Conservation (phyloP, 495 filamentous ascomycete genomes). For the Parathielavia appendiculata region DNA sequence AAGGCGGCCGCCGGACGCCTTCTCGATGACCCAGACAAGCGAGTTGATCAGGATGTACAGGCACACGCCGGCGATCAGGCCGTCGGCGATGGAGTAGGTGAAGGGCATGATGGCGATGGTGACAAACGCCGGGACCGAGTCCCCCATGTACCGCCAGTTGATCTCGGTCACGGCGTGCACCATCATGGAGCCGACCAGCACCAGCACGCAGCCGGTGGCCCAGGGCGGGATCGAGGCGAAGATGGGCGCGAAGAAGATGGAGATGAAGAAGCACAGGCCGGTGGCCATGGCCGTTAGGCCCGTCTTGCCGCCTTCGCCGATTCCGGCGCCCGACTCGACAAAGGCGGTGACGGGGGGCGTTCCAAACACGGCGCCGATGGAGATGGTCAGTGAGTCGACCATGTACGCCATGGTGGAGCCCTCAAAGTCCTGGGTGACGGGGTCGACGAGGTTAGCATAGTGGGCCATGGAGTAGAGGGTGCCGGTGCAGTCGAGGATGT, state of each 20-base stretch:
- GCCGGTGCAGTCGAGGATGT: conserved; percentile 73
- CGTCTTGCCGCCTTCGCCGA: conserved; percentile 75
- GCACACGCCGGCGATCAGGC: conserved; percentile 69
- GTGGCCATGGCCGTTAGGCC: conserved; percentile 74
- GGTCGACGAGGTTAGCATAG: conserved; percentile 68
- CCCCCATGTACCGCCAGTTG: conserved; percentile 77
- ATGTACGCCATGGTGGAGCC: conserved; percentile 71
- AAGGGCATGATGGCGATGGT: conserved; percentile 83
- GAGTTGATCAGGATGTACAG: conserved; percentile 67
- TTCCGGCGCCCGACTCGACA: conserved; percentile 77
- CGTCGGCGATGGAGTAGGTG: conserved; percentile 74
- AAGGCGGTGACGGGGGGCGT: conserved; percentile 74
- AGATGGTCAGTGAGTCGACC: conserved; percentile 71
- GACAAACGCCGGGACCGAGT: conserved; percentile 73
- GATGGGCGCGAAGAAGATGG: conserved; percentile 81
- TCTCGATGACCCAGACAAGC: conserved; percentile 58
- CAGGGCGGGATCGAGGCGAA: conserved; percentile 80
- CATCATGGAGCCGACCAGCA: conserved; percentile 80
- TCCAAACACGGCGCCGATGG: conserved; percentile 70
- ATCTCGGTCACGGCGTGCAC: conserved; percentile 66
- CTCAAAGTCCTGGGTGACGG: conserved; percentile 70
- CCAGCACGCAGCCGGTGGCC: conserved; percentile 77
- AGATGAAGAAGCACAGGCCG: conserved; percentile 76
- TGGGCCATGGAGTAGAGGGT: conserved; percentile 81
- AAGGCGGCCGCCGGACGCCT: conserved; percentile 59